phyloP scores from a whole-genome alignment of 2,329 filamentous ascomycete genomes.

The Dactylellina leptospora region DNA sequence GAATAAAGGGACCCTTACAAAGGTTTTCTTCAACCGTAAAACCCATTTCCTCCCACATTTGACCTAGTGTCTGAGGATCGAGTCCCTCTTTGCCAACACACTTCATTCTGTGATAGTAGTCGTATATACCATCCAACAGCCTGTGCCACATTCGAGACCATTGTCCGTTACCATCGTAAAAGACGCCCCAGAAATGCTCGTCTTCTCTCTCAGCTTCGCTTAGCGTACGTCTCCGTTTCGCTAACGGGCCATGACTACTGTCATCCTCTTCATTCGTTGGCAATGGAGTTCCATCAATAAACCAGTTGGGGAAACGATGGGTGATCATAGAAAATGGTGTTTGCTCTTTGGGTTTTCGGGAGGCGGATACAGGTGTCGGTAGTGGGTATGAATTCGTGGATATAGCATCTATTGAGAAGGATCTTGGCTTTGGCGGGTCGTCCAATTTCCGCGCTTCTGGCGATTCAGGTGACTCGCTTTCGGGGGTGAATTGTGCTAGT shows the following conservation, averaged over 20 bases:
- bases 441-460: slow-evolving; percentile 12
- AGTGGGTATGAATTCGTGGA: slow-evolving; percentile 44
- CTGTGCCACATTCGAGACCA: slow-evolving; percentile 48
- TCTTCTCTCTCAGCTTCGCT: slow-evolving; percentile 25
- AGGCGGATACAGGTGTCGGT: slow-evolving; percentile 28
- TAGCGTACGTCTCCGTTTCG: slow-evolving; percentile 37
- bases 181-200: slow-evolving; percentile 39
- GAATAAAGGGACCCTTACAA: slow-evolving; percentile 27
- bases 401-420: slow-evolving; percentile 28
- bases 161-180: slow-evolving; percentile 32
- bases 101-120: slow-evolving; percentile 40
- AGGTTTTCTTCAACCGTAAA: slow-evolving; percentile 46
- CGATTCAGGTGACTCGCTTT: slow-evolving; percentile 28
- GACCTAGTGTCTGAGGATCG: slow-evolving; percentile 43
- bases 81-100: slow-evolving; percentile 33
- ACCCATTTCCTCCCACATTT: slow-evolving; percentile 52
- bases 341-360: slow-evolving; percentile 25
- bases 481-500: slow-evolving; percentile 35
- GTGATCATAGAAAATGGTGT: slow-evolving; percentile 30
- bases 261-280: slow-evolving; percentile 27
- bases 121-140: slow-evolving; percentile 35
- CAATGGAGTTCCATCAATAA: slow-evolving; percentile 26
- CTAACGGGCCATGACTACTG: slow-evolving; percentile 23
- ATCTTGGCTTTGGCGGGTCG: slow-evolving; percentile 18
- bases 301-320: slow-evolving; percentile 39